A percentile compares a stretch with the other conserved stretches of the same genome.
phyloP scores from a whole-genome alignment of 2,329 filamentous ascomycete genomes.

The Sporothrix euskadiensis region DNA sequence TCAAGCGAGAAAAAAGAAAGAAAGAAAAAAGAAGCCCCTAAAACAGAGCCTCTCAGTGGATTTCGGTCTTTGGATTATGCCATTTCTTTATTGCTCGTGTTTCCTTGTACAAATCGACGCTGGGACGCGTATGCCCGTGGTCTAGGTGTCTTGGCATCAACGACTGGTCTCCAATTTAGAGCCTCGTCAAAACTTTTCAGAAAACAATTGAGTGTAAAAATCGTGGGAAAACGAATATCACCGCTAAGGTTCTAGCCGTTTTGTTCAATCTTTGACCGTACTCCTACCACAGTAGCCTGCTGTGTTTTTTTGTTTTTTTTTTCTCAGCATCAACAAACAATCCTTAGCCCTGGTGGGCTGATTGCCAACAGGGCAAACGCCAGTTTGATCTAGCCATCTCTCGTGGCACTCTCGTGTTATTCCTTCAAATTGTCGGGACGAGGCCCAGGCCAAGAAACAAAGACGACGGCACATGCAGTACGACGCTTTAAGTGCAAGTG shows the following conservation, averaged over 20 bases:
- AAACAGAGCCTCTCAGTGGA: neutral
- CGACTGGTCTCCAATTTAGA: neutral
- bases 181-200: neutral
- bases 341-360: neutral
- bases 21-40: neutral
- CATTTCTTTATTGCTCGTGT: neutral
- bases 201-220: neutral
- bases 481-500: neutral
- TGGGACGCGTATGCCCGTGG: neutral
- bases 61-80: neutral
- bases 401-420: neutral
- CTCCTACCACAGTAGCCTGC: neutral
- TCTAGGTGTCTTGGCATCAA: neutral
- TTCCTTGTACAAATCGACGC: neutral
- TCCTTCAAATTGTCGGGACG: neutral
- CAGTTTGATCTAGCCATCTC: neutral
- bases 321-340: neutral
- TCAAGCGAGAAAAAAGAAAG: neutral
- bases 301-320: neutral
- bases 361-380: neutral
- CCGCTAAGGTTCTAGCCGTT: neutral
- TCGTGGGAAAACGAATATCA: neutral
- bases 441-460: neutral
- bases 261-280: neutral
- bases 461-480: slow-evolving; percentile 4